These are phyloP conservation scores for Ustilago bromivora DNA, from an alignment of 1,284 basidiomycete genomes.

Conservation along the genomic window DNA sequence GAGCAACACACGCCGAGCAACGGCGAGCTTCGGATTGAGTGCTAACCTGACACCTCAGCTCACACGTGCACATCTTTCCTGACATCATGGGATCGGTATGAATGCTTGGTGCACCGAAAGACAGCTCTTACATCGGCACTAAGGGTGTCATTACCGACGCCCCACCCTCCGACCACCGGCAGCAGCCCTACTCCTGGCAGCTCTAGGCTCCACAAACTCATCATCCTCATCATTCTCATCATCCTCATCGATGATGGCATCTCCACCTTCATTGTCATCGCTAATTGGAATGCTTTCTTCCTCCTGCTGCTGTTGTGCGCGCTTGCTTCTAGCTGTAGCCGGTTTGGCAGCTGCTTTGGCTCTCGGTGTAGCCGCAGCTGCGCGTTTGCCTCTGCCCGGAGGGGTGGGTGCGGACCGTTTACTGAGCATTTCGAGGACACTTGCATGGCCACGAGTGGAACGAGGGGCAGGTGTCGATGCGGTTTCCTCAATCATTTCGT, in stretches of 20 bases:
- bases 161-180: conserved; percentile 6
- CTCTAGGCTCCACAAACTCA: conserved; percentile 37
- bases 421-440: conserved; percentile 40
- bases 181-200: conserved; percentile 5
- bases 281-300: conserved; percentile 47
- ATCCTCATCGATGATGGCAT: conserved; percentile 29
- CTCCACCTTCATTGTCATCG: conserved; percentile 10
- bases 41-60: not conserved
- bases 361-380: not conserved
- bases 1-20: conserved; percentile 7
- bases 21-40: not conserved
- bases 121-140: not conserved
- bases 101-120: not conserved
- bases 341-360: conserved; percentile 3
- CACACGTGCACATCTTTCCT: not conserved
- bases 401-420: conserved; percentile 9
- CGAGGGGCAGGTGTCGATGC: conserved; percentile 21
- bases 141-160: conserved; percentile 12
- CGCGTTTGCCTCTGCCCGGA: conserved; percentile 1
- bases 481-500: conserved; percentile 25
- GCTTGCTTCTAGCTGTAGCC: not conserved
- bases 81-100: not conserved
- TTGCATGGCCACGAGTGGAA: conserved; percentile 22
- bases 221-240: conserved; percentile 33
- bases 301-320: conserved; percentile 8